Evolutionary conservation across 108 stramenopile genomes (phyloP), one percentile per base, ranked within the genome.

Genomic region (Discostella stelligeroides): DNA sequence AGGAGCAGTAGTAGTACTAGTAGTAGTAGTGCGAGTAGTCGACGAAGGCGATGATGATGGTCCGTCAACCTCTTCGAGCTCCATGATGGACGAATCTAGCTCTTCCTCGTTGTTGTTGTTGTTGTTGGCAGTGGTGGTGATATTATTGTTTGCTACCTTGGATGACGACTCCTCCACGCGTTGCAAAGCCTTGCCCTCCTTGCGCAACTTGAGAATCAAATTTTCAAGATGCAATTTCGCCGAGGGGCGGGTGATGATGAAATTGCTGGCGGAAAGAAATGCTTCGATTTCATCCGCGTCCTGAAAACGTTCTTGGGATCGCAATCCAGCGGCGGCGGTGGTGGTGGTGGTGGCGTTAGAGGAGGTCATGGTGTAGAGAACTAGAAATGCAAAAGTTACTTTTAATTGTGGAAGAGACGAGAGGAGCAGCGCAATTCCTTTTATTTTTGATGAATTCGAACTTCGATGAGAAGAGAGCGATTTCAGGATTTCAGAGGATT

Each of bases 281-380:
- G 65, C 18, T 65, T 93, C 92, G 62, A 93, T 89, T 63, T 80
- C 89, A 51, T 90, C 79, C n/a, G 89, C 92, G 66, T 93, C 92
- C 48, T 81, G 47, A 0, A 86, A 59, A 28, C 92, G 85, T 67
- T 88, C 85, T 71, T 88, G 73, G 5, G 86, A 88, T 7, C 85
- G 82, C 51, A 72, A 51, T 23, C 43, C 41, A 63, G 64, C 72
- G 42, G 46, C 63, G 23, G 5, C 38, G 23, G 30, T 49, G n/a
- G 21, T 8, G 15, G n/a, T n/a, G n/a, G 70, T 81, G 46, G 81
- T 82, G 59, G 90, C 92, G 61, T 82, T 64, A 30, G 88, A n/a
- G n/a, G n/a, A n/a, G n/a, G n/a, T n/a, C n/a, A n/a, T n/a, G n/a
- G n/a, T n/a, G n/a, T n/a, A n/a, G n/a, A n/a, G n/a, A n/a, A n/a